These are phyloP conservation scores for Xerocomus spinulosus DNA, from an alignment of 768 basidiomycete species.

Conservation along the genomic window DNA sequence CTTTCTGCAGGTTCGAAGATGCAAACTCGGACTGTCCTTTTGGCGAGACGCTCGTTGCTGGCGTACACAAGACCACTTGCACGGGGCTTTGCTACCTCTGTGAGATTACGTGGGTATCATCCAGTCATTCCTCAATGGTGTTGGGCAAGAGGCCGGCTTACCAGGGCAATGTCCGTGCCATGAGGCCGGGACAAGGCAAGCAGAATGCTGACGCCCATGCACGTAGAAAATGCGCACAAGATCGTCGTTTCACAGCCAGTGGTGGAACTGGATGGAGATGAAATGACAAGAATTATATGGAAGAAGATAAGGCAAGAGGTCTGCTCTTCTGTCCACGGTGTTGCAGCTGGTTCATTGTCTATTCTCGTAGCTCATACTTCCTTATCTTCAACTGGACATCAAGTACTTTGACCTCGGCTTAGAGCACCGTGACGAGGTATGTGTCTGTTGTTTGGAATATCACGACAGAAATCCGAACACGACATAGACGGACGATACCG, in stretches of 20 bases:
- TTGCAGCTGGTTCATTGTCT: not conserved
- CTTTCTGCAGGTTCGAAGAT: slow-evolving; percentile 10
- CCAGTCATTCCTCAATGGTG: not conserved
- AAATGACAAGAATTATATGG: slow-evolving; percentile 99
- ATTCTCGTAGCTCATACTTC: slow-evolving; percentile 80
- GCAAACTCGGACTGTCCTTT: slow-evolving; percentile 22
- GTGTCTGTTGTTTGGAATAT: not conserved
- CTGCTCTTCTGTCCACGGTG: slow-evolving; percentile 19
- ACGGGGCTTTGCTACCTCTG: slow-evolving; percentile 28
- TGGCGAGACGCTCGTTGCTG: slow-evolving; percentile 22
- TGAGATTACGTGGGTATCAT: slow-evolving; percentile 27
- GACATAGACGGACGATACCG: slow-evolving; percentile 80
- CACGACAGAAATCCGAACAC: not conserved
- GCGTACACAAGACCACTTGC: slow-evolving; percentile 18
- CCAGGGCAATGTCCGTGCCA: not conserved
- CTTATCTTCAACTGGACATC: slow-evolving; percentile 92
- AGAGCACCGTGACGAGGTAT: slow-evolving; percentile 84
- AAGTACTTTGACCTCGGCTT: slow-evolving; percentile 98
- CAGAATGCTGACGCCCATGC: slow-evolving; percentile 3
- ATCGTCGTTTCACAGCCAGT: slow-evolving; percentile 85
- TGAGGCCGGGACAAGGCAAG: not conserved
- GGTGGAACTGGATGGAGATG: slow-evolving; percentile 95
- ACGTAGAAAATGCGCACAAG: slow-evolving; percentile 37
- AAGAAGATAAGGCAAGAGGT: slow-evolving; percentile 97
- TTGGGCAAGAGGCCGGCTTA: not conserved